phyloP scores from a whole-genome alignment of 345 rosid species.

The Syzygium aqueum region DNA sequence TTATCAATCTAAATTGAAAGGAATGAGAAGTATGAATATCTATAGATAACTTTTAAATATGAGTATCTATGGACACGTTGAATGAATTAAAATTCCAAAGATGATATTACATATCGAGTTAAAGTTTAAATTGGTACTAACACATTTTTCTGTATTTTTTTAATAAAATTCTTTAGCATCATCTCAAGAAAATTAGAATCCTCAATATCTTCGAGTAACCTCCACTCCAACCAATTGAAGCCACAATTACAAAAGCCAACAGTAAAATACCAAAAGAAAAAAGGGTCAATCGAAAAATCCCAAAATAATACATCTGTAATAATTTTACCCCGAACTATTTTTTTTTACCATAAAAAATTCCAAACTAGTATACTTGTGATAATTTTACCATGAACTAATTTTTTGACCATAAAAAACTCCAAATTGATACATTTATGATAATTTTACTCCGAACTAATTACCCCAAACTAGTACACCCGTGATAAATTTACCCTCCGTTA shows the following conservation, averaged over 20 bases:
- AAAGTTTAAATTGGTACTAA: background rate
- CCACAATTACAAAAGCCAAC: background rate
- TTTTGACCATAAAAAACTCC: too few relatives aligned
- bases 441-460: too few relatives aligned
- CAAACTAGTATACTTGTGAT: too few relatives aligned
- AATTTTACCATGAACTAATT: too few relatives aligned
- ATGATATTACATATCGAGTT: too few relatives aligned
- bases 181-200: background rate
- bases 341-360: too few relatives aligned
- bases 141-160: background rate
- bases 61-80: background rate
- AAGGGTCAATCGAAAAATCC: background rate
- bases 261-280: background rate
- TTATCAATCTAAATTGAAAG: background rate
- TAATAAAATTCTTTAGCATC: background rate
- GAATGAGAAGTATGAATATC: background rate
- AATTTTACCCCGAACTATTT: too few relatives aligned
- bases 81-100: background rate
- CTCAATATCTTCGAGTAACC: background rate
- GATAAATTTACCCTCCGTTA: too few relatives aligned
- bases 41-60: background rate
- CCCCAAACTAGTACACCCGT: too few relatives aligned
- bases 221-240: background rate
- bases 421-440: too few relatives aligned
- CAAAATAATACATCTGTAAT: fast-evolving